These are phyloP conservation scores for Pachysandra terminalis DNA, from an alignment of 164 flowering plant genomes.

Conservation along the genomic window DNA sequence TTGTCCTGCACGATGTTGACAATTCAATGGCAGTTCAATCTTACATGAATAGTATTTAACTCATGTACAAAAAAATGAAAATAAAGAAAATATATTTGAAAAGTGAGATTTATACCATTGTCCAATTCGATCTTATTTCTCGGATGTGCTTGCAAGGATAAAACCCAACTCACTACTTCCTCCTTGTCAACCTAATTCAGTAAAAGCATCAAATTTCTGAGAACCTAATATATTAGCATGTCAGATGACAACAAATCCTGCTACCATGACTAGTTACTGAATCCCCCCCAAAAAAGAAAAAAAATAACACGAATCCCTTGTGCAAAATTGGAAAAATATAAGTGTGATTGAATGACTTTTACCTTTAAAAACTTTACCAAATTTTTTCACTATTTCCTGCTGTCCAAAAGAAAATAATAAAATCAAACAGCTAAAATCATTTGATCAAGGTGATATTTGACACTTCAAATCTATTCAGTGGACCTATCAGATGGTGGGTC, in stretches of 20 bases:
- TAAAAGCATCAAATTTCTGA: neutral
- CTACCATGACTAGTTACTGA: neutral
- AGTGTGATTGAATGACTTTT: too few species aligned
- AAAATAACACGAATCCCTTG: too few species aligned
- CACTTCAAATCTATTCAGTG: too few species aligned
- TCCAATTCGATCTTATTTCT: conserved; percentile 29
- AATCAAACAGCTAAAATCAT: too few species aligned
- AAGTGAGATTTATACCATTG: conserved; percentile 46
- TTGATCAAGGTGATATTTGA: too few species aligned
- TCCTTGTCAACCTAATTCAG: conserved; percentile 63
- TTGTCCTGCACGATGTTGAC: conserved; percentile 40
- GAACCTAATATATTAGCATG: neutral
- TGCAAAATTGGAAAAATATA: too few species aligned
- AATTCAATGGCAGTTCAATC: neutral
- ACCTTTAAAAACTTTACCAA: too few species aligned
- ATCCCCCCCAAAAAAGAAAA: too few species aligned
- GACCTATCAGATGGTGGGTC: too few species aligned
- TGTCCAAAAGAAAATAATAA: too few species aligned
- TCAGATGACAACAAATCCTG: neutral
- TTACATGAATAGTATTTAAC: neutral
- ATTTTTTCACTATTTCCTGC: too few species aligned
- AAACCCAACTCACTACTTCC: conserved; percentile 60
- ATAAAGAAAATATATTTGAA: neutral
- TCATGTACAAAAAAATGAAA: neutral
- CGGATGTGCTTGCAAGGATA: conserved; percentile 76